These are phyloP conservation scores for Pythium periplocum DNA, from an alignment of 352 stramenopile species.

Conservation along the genomic window DNA sequence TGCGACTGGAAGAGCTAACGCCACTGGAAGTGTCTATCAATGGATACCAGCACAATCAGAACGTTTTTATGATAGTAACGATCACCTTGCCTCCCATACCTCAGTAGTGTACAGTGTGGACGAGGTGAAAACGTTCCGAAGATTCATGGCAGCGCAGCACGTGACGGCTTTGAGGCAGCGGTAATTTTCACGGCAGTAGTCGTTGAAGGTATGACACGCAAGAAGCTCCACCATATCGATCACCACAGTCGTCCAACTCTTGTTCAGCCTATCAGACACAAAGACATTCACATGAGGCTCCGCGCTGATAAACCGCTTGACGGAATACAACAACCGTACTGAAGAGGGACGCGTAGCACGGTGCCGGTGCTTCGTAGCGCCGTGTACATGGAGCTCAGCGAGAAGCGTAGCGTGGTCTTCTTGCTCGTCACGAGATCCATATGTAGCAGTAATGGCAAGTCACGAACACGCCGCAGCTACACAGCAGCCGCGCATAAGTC, in stretches of 20 bases:
- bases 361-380: constrained; percentile 46
- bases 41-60: background rate
- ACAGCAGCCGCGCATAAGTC: background rate
- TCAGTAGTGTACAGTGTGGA: constrained; percentile 35
- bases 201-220: constrained; percentile 61
- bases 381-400: constrained; percentile 67
- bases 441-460: constrained; percentile 52
- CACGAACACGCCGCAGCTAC: constrained; percentile 33
- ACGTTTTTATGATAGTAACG: too few relatives aligned
- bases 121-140: constrained; percentile 60
- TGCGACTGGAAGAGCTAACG: constrained; percentile 9
- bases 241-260: constrained; percentile 57
- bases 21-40: constrained; percentile 27
- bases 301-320: background rate
- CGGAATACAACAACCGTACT: constrained; percentile 11
- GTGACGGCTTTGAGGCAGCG: constrained; percentile 64
- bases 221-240: constrained; percentile 62
- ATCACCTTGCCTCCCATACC: constrained; percentile 16
- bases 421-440: constrained; percentile 67
- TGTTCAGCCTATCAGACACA: constrained; percentile 23
- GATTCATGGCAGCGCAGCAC: constrained; percentile 59
- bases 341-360: constrained; percentile 50
- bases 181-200: constrained; percentile 55
- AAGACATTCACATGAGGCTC: background rate
- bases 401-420: constrained; percentile 60